Evolutionary conservation across 2,329 filamentous ascomycete genomes (phyloP).

Genomic region (Curvularia sp.): DNA sequence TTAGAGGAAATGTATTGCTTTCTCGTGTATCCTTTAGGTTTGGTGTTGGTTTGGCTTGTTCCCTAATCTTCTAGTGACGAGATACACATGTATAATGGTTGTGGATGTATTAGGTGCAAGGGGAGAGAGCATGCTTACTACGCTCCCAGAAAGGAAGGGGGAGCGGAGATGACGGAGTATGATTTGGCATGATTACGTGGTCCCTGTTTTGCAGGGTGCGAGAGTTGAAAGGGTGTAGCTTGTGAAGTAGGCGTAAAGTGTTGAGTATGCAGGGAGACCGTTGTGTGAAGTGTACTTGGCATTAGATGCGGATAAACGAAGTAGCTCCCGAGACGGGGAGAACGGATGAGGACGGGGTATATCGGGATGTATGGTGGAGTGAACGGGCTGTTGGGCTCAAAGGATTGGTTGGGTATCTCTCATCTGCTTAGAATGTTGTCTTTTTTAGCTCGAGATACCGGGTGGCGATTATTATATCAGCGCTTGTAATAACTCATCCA

Average conservation of each 20-base stretch:
- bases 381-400: background rate
- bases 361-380: background rate
- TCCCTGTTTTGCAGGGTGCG: background rate
- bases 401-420: background rate
- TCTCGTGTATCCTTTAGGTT: too few species aligned
- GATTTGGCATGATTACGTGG: background rate
- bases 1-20: too few species aligned
- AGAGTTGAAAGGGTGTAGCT: background rate
- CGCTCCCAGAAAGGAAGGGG: background rate
- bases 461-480: background rate
- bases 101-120: too few species aligned
- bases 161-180: background rate
- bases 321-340: background rate
- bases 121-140: background rate
- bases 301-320: background rate
- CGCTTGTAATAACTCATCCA: background rate
- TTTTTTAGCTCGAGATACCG: background rate
- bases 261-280: background rate
- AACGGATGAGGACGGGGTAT: background rate
- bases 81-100: too few species aligned
- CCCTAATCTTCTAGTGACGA: too few species aligned
- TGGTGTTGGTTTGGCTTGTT: too few species aligned
- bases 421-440: background rate
- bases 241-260: background rate
- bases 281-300: background rate